Percentiles rank a stretch among this genome's conserved stretches.
phyloP scores from a whole-genome alignment of 2,329 filamentous ascomycete species.

The Sordariomycetes sp. region DNA sequence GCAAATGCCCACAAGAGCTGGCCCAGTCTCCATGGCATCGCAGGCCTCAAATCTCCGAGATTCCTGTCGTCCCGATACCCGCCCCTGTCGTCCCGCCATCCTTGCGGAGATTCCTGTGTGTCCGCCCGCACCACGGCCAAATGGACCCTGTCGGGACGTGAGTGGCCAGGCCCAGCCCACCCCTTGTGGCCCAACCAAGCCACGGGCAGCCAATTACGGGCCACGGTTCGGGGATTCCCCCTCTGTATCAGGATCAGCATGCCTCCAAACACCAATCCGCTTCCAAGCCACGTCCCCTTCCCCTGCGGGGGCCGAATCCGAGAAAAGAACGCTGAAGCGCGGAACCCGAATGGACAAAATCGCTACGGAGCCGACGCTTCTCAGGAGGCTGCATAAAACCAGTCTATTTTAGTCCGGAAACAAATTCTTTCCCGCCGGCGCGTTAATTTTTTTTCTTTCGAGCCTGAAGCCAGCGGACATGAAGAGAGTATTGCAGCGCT shows the following conservation, averaged over 20 bases:
- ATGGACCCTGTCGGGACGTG: not conserved
- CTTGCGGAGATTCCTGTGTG: not conserved
- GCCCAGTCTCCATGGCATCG: not conserved
- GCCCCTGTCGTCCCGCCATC: not conserved
- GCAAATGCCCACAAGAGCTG: not conserved
- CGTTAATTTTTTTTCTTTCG: not conserved
- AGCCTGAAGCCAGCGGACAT: not conserved
- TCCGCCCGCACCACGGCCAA: not conserved
- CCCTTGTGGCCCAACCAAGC: not conserved
- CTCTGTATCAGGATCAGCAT: not conserved
- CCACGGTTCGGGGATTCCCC: not conserved
- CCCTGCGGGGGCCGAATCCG: not conserved
- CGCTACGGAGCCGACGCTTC: not conserved
- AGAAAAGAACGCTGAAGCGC: not conserved
- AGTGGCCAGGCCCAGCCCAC: not conserved
- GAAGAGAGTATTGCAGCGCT: not conserved
- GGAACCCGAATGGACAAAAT: not conserved
- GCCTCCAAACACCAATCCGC: not conserved
- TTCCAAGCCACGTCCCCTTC: not conserved
- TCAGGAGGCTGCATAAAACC: not conserved
- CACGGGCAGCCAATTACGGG: not conserved
- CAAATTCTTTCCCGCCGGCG: not conserved
- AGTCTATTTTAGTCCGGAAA: not conserved
- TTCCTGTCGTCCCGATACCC: not conserved
- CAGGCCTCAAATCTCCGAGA: not conserved